These are phyloP conservation scores for Penicillium psychrofluorescens DNA, from an alignment of 495 filamentous ascomycete genomes.

Conservation along the genomic window DNA sequence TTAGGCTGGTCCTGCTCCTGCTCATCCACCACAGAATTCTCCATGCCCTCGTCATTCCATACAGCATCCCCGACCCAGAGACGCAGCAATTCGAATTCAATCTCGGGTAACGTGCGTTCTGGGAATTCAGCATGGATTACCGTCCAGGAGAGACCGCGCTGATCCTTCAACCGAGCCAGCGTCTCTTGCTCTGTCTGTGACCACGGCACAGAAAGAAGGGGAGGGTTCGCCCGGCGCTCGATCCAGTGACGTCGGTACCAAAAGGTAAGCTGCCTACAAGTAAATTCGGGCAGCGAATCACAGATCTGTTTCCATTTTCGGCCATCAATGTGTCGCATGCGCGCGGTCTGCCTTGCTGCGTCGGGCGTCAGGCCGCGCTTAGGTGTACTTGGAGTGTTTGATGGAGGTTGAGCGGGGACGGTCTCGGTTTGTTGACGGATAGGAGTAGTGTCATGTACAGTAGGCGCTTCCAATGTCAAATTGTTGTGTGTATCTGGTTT, in stretches of 20 bases:
- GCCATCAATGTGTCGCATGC: conserved; percentile 22
- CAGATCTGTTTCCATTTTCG: conserved; percentile 27
- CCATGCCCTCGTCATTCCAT: conserved; percentile 2
- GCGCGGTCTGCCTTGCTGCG: conserved; percentile 25
- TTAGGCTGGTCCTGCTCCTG: not conserved
- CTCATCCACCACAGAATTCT: not conserved
- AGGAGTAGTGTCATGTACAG: conserved; percentile 4
- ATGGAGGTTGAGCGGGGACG: not conserved
- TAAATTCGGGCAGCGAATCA: conserved; percentile 19
- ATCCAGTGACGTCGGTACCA: conserved; percentile 31
- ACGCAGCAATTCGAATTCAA: conserved; percentile 34
- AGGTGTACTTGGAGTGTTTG: conserved; percentile 11
- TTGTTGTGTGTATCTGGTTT: not conserved
- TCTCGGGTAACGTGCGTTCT: conserved; percentile 23
- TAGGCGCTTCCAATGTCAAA: conserved; percentile 1
- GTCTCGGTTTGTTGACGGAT: not conserved
- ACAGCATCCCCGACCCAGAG: conserved; percentile 25
- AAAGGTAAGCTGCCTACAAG: conserved; percentile 9
- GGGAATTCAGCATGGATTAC: conserved; percentile 22
- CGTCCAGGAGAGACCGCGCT: conserved; percentile 26
- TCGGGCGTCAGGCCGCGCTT: conserved; percentile 19
- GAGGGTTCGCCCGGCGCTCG: conserved; percentile 23
- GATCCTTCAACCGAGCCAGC: conserved; percentile 19
- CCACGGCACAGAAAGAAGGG: conserved; percentile 26
- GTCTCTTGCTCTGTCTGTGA: conserved; percentile 21